Conservation (phyloP, 176 grass and related monocot species). For the Thinopyrum elongatum region DNA sequence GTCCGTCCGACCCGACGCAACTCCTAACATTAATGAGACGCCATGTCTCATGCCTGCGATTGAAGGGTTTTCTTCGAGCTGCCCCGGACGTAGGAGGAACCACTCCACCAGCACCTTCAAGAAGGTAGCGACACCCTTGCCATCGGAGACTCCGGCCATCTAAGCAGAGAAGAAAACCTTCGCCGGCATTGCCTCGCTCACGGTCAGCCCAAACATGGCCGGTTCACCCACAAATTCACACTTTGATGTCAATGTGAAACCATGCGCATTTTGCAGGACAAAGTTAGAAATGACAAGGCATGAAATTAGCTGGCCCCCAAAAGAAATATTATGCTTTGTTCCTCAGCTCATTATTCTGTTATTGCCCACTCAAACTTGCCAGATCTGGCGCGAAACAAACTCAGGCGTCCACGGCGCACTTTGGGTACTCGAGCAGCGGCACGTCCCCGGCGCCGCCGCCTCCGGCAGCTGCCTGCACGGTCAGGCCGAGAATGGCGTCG, state of each 20-base stretch:
- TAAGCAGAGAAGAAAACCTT: no score
- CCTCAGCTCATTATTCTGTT: conserved; percentile 28
- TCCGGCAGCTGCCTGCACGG: conserved; percentile 15
- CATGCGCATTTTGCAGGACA: background rate
- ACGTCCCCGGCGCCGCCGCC: conserved; percentile 5
- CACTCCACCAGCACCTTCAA: no score
- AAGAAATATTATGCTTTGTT: background rate
- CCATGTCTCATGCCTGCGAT: no score
- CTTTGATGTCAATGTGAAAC: background rate
- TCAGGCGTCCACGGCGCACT: conserved; percentile 61
- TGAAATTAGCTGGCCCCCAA: background rate
- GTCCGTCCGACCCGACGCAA: no score
- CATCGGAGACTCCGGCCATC: no score
- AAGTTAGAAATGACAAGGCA: background rate
- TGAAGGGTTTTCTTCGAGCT: no score
- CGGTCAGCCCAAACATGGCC: no score
- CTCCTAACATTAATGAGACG: no score
- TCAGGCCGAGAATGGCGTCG: conserved; percentile 39
- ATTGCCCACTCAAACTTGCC: background rate
- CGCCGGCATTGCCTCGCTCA: no score
- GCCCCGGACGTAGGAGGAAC: no score
- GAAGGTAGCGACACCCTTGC: no score
- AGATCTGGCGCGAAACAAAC: background rate
- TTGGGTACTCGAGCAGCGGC: conserved; percentile 67
- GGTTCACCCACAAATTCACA: no score